These are phyloP conservation scores for Fraxinus floribunda DNA, from an alignment of 305 asterid genomes.

Conservation along the genomic window DNA sequence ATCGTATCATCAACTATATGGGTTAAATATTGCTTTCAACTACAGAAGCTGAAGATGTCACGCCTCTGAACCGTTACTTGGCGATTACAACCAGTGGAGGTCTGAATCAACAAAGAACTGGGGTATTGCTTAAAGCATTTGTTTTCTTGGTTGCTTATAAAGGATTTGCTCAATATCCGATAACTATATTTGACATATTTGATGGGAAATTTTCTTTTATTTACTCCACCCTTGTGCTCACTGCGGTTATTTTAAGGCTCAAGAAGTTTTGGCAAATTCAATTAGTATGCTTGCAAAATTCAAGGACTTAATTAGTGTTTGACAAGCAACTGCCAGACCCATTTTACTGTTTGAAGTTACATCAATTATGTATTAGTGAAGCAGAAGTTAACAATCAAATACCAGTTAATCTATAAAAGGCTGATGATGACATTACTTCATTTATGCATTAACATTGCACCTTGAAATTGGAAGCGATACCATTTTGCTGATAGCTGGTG, in stretches of 20 bases:
- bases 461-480: not conserved
- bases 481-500: slow-evolving; percentile 7
- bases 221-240: not conserved
- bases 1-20: not conserved
- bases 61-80: slow-evolving; percentile 63
- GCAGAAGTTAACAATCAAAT: not conserved
- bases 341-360: not conserved
- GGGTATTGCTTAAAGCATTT: slow-evolving; percentile 53
- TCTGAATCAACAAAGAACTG: slow-evolving; percentile 95
- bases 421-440: slow-evolving; percentile 3
- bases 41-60: slow-evolving; percentile 65
- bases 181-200: not conserved
- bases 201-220: not conserved
- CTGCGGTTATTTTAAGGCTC: not conserved
- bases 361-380: not conserved
- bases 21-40: slow-evolving; percentile 20
- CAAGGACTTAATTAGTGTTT: not conserved
- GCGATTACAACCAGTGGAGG: slow-evolving; percentile 96
- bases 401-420: not conserved
- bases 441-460: not conserved
- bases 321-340: not conserved
- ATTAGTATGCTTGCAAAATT: not conserved
- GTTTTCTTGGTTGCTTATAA: not conserved
- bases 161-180: not conserved
- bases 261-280: not conserved